Evolutionary conservation across 1,139 yeast species (phyloP).

Genomic region (Candida neerlandica): DNA sequence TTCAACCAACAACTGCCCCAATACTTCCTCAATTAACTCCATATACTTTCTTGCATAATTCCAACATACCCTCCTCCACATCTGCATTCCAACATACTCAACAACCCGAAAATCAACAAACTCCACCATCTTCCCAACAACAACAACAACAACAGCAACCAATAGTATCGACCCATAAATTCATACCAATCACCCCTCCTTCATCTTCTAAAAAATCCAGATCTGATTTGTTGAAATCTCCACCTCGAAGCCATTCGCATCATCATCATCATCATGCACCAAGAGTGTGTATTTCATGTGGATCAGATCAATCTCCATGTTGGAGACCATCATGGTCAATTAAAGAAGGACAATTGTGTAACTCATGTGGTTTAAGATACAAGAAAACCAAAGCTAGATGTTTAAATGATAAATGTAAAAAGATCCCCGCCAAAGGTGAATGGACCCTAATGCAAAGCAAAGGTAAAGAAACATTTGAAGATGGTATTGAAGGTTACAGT

Average conservation of each 20-base stretch:
- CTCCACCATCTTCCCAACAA: slow-evolving; percentile 5
- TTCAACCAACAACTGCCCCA: neutral
- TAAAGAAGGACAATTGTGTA: slow-evolving; percentile 89
- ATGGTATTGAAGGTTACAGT: slow-evolving; percentile 50
- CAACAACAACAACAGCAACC: slow-evolving; percentile 15
- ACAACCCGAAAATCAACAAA: neutral
- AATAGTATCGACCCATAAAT: slow-evolving; percentile 26
- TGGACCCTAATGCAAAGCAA: slow-evolving; percentile 85
- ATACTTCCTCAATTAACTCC: slow-evolving; percentile 5
- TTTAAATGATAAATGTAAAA: slow-evolving; percentile 68
- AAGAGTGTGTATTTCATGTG: slow-evolving; percentile 86
- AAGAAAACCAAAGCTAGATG: slow-evolving; percentile 94
- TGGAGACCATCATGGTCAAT: slow-evolving; percentile 98
- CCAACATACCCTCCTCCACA: slow-evolving; percentile 1
- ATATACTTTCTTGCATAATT: slow-evolving; percentile 7
- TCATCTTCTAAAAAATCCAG: slow-evolving; percentile 34
- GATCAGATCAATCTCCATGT: slow-evolving; percentile 91
- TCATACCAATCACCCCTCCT: slow-evolving; percentile 50
- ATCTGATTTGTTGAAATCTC: slow-evolving; percentile 37
- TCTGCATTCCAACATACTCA: neutral
- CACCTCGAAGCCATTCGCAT: slow-evolving; percentile 25
- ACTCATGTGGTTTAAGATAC: slow-evolving; percentile 92
- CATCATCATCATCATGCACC: slow-evolving; percentile 28
- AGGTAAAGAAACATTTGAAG: slow-evolving; percentile 50
- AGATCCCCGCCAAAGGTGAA: slow-evolving; percentile 96